Evolutionary conservation across 495 filamentous ascomycete genomes (phyloP).

Genomic region (Penicillium herquei): DNA sequence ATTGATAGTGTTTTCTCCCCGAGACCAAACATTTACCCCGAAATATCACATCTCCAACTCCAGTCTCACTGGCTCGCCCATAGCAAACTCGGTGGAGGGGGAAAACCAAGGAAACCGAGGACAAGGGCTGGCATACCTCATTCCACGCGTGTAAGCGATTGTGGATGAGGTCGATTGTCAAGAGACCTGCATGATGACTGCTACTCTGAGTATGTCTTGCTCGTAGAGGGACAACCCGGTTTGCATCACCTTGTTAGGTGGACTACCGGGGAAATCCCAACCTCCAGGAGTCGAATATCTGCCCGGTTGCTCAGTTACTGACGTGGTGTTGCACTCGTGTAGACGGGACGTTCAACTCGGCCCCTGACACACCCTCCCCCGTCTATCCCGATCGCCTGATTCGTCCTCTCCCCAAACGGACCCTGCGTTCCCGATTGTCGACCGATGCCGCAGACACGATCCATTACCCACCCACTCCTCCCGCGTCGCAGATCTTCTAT

Average conservation of each 20-base stretch:
- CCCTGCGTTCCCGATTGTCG: slow-evolving; percentile 79
- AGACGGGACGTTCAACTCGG: slow-evolving; percentile 55
- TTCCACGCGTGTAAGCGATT: slow-evolving; percentile 18
- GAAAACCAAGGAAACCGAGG: slow-evolving; percentile 13
- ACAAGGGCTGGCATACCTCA: slow-evolving; percentile 13
- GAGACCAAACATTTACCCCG: neutral
- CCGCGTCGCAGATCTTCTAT: slow-evolving; percentile 68
- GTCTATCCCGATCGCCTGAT: slow-evolving; percentile 87
- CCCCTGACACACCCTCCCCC: slow-evolving; percentile 71
- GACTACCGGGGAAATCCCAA: slow-evolving; percentile 4
- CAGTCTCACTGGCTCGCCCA: slow-evolving; percentile 9
- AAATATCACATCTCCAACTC: slow-evolving; percentile 2
- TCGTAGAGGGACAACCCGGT: slow-evolving; percentile 23
- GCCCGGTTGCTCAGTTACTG: slow-evolving; percentile 41
- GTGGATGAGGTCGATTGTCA: slow-evolving; percentile 34
- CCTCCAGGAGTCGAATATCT: slow-evolving; percentile 18
- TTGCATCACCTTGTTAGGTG: slow-evolving; percentile 8
- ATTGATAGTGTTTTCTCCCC: neutral
- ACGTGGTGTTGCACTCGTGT: slow-evolving; percentile 35
- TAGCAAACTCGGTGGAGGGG: slow-evolving; percentile 21
- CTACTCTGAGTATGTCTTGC: slow-evolving; percentile 50
- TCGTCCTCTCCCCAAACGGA: slow-evolving; percentile 85
- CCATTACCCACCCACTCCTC: slow-evolving; percentile 71
- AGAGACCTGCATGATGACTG: slow-evolving; percentile 44
- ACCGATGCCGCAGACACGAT: slow-evolving; percentile 81